Percentiles rank a stretch among this genome's conserved stretches.
phyloP scores from a whole-genome alignment of 2,329 filamentous ascomycete species.

The Aspergillus luchuensis region DNA sequence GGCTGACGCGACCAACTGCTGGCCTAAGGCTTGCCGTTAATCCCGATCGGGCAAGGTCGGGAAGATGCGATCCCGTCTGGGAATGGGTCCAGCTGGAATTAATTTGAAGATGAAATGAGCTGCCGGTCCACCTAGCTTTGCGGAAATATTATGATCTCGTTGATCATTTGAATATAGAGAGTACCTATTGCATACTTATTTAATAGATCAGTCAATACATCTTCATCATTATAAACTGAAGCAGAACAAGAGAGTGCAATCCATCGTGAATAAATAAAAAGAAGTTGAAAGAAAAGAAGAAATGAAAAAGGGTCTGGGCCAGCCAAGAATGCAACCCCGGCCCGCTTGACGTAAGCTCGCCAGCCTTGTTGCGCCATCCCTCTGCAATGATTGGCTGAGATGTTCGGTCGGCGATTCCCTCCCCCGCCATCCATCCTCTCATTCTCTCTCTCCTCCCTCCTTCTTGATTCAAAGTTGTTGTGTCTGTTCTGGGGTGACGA shows the following conservation, averaged over 20 bases:
- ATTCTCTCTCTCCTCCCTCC: background rate
- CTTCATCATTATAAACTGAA: too few relatives aligned
- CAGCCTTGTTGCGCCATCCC: conserved; percentile 7
- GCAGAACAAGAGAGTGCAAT: too few relatives aligned
- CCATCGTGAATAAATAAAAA: background rate
- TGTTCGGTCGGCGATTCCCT: background rate
- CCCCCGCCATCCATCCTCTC: background rate
- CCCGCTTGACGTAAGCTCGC: conserved; percentile 26
- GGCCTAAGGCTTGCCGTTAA: conserved; percentile 10
- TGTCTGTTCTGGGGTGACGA: too few relatives aligned
- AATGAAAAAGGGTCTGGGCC: conserved; percentile 6
- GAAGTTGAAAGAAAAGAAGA: background rate
- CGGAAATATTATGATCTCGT: too few relatives aligned
- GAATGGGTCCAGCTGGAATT: background rate
- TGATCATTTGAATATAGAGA: too few relatives aligned
- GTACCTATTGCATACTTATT: too few relatives aligned
- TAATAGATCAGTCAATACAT: too few relatives aligned
- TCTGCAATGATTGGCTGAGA: conserved; percentile 16
- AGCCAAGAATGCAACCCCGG: conserved; percentile 13
- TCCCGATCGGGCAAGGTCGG: conserved; percentile 9
- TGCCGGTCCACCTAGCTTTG: too few relatives aligned
- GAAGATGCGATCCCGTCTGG: background rate
- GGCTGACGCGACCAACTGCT: conserved; percentile 17
- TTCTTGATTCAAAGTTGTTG: too few relatives aligned
- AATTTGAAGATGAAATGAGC: background rate